phyloP scores from a whole-genome alignment of 2,329 filamentous ascomycete genomes.

The Diaporthe sp. region DNA sequence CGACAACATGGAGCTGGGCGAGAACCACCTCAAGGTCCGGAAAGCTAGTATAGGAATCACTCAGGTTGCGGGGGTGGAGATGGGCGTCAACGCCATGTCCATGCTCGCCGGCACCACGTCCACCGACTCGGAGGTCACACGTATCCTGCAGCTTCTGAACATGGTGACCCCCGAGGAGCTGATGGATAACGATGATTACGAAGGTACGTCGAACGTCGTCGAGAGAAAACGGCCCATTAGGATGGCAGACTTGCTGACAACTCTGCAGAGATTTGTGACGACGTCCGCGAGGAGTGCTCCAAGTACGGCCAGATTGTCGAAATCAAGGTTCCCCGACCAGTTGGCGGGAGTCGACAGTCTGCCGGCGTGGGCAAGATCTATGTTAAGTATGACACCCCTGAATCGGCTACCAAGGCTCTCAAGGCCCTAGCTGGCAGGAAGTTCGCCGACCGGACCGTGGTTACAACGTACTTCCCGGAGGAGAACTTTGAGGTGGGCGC shows the following conservation, averaged over 20 bases:
- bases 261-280: conserved; percentile 89
- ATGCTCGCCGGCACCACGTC: conserved; percentile 94
- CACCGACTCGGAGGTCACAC: conserved; percentile 81
- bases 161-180: conserved; percentile 98
- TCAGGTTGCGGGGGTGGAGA: conserved; percentile 92
- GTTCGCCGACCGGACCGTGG: conserved; percentile 95
- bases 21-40: conserved; percentile 85
- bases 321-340: conserved; percentile 93
- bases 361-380: conserved; percentile 97
- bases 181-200: conserved; percentile 93
- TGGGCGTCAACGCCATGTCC: conserved; percentile 97
- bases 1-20: conserved; percentile 93
- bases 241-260: background rate
- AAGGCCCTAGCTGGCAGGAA: conserved; percentile 93
- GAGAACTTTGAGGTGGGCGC: conserved; percentile 95
- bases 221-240: too few relatives aligned
- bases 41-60: conserved; percentile 94
- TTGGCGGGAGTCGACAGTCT: conserved; percentile 84
- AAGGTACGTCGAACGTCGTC: conserved; percentile 72
- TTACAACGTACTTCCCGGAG: conserved; percentile 97
- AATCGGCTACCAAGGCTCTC: conserved; percentile 86
- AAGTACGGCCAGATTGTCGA: conserved; percentile 90
- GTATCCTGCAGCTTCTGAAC: conserved; percentile 93
- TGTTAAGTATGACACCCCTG: conserved; percentile 88
- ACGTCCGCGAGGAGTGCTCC: conserved; percentile 91